Evolutionary conservation across 768 basidiomycete genomes (phyloP), one percentile per base, ranked within the genome.

Genomic region (Rhodosporidiobolus sp.): DNA sequence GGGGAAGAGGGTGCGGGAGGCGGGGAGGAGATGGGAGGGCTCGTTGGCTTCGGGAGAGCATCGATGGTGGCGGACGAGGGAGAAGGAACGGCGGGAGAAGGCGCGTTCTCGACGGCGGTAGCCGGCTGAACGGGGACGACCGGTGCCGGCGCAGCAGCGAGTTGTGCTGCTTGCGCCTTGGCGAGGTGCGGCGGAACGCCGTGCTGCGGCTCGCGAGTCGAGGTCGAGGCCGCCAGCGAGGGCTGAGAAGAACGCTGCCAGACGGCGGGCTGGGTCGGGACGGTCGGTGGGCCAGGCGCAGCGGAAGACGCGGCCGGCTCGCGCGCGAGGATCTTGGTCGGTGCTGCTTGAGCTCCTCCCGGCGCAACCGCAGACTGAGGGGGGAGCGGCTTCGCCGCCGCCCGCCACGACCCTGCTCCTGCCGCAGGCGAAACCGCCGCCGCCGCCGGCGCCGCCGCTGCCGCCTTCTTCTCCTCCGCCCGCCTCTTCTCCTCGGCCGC

Each of bases 141-240:
- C 0, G 30, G 11, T 30, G 34, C 38, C 20, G 65, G 12, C 53
- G 49, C 7, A 16, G 35, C 19, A n/a, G 20, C 32, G 8, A n/a
- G 14, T 4, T 14, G 17, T 0, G 63, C n/a, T 16, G 54, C 26
- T 17, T 52, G 34, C 35, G 58, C 35, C 35, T 53, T 54, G 34
- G 62, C 69, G 35, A 75, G 69, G 46, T 75, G 73, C 10, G 73
- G 73, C 7, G 73, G 73, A 0, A 68, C 19, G n/a, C 67, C 57
- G 2, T 52, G 64, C 9, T 49, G 43, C 10, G 56, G 61, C 1
- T 56, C 32, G 19, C 45, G 69, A 32, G 56, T 12, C 0, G 38
- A 3, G 8, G 60, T 17, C 20, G 38, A 52, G 0, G 52, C 26
- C 4, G 28, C 16, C 14, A 38, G 20, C 17, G 65, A 22, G 12